Conservation (phyloP, 2,329 filamentous ascomycete genomes). For the Beauveria varroae region DNA sequence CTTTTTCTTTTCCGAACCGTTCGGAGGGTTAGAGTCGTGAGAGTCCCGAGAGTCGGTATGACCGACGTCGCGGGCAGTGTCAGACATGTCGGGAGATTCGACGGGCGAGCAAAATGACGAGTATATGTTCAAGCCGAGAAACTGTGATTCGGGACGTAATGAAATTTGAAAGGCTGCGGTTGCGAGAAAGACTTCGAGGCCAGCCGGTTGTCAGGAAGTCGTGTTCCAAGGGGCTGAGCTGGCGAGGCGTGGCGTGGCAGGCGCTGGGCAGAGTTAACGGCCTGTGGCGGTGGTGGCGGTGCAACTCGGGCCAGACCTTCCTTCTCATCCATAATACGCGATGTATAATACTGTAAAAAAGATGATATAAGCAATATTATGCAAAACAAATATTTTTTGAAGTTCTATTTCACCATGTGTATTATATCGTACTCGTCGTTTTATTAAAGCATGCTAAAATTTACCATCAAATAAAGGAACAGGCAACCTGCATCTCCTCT, state of each 20-base stretch:
- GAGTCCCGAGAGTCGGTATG: conserved; percentile 48
- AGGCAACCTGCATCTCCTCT: too few species aligned
- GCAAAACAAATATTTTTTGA: too few species aligned
- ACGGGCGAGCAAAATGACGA: neutral
- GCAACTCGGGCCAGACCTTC: neutral
- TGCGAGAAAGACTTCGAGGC: neutral
- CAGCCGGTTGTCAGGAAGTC: neutral
- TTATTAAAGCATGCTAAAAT: too few species aligned
- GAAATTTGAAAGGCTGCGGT: neutral
- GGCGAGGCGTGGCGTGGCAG: neutral
- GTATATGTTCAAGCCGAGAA: neutral
- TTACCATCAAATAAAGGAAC: too few species aligned
- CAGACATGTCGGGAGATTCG: conserved; percentile 32
- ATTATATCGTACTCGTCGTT: too few species aligned
- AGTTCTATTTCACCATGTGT: too few species aligned
- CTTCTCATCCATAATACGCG: too few species aligned
- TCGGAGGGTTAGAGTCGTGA: conserved; percentile 40
- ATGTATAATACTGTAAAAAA: too few species aligned
- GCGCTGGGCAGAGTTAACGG: neutral
- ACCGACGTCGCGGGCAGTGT: conserved; percentile 36
- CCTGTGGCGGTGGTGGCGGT: conserved; percentile 5
- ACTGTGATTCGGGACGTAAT: neutral
- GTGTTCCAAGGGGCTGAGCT: conserved; percentile 9
- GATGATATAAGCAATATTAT: too few species aligned
- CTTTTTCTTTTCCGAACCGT: conserved; percentile 70